These are phyloP conservation scores for Schwanniomyces polymorphus DNA, from an alignment of 805 yeast genomes.

Conservation along the genomic window DNA sequence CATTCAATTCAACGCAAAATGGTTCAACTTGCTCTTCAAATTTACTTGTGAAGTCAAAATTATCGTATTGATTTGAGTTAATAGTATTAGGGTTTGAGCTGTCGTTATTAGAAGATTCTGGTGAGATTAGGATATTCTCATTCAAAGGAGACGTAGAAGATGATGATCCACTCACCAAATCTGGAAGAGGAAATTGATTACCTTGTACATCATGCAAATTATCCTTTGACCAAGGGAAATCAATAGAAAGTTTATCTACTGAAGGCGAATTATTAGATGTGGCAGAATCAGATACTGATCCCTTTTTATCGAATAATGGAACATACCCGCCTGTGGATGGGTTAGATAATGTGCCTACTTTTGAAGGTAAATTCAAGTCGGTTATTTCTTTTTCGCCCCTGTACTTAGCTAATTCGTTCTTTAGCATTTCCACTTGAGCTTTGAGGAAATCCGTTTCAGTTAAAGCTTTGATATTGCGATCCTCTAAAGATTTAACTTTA, in stretches of 20 bases:
- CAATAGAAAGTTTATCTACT: conserved; percentile 40
- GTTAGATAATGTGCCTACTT: conserved; percentile 27
- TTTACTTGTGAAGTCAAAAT: conserved; percentile 15
- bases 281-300: conserved; percentile 2
- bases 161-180: conserved; percentile 36
- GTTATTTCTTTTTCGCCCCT: conserved; percentile 38
- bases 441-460: conserved; percentile 74
- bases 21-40: conserved; percentile 71
- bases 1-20: conserved; percentile 73
- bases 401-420: conserved; percentile 66
- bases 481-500: conserved; percentile 71
- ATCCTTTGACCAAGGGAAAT: conserved; percentile 51
- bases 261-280: conserved; percentile 3
- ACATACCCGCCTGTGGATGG: conserved; percentile 16
- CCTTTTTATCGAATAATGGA: conserved; percentile 10
- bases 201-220: conserved; percentile 9
- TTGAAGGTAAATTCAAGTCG: conserved; percentile 29
- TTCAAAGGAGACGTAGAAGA: conserved; percentile 39
- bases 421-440: conserved; percentile 72
- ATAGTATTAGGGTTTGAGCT: conserved; percentile 14
- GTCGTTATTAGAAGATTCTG: conserved; percentile 19
- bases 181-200: conserved; percentile 22
- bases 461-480: conserved; percentile 63
- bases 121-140: conserved; percentile 34
- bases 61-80: conserved; percentile 9